These are phyloP conservation scores for Elsinoe perseae DNA, from an alignment of 2,329 filamentous ascomycete species.

Conservation along the genomic window DNA sequence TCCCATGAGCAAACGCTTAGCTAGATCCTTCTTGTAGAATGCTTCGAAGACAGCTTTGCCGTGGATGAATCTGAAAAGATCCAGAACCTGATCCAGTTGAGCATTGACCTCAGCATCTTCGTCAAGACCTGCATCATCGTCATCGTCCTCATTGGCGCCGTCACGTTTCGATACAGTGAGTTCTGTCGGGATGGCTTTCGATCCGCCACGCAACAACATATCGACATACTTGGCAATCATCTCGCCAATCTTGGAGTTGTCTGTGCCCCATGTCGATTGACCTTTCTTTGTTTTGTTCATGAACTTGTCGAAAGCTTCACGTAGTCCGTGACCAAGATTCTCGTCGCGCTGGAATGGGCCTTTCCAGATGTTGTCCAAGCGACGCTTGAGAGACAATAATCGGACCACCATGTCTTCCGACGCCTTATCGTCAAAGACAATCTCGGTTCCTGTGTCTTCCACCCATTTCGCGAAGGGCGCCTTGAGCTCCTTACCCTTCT, in stretches of 20 bases:
- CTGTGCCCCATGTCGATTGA: conserved; percentile 63
- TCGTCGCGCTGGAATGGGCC: conserved; percentile 71
- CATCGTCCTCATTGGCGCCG: conserved; percentile 49
- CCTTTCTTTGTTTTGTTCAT: conserved; percentile 81
- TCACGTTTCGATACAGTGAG: conserved; percentile 50
- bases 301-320: conserved; percentile 79
- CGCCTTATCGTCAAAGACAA: conserved; percentile 72
- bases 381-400: conserved; percentile 70
- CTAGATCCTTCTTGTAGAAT: conserved; percentile 97
- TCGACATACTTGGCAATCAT: conserved; percentile 99
- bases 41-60: conserved; percentile 97
- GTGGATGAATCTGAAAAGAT: conserved; percentile 93
- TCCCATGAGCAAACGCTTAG: conserved; percentile 79
- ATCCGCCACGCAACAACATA: conserved; percentile 73
- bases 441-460: conserved; percentile 60
- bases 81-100: conserved; percentile 84
- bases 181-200: conserved; percentile 69
- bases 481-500: conserved; percentile 62
- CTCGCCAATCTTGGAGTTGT: conserved; percentile 90
- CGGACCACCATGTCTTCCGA: conserved; percentile 80
- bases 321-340: conserved; percentile 66
- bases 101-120: conserved; percentile 88
- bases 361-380: conserved; percentile 67
- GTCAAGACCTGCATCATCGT: conserved; percentile 60
- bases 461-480: conserved; percentile 74